Evolutionary conservation across 2,329 filamentous ascomycete genomes (phyloP).

Genomic region (Colletotrichum lentis): DNA sequence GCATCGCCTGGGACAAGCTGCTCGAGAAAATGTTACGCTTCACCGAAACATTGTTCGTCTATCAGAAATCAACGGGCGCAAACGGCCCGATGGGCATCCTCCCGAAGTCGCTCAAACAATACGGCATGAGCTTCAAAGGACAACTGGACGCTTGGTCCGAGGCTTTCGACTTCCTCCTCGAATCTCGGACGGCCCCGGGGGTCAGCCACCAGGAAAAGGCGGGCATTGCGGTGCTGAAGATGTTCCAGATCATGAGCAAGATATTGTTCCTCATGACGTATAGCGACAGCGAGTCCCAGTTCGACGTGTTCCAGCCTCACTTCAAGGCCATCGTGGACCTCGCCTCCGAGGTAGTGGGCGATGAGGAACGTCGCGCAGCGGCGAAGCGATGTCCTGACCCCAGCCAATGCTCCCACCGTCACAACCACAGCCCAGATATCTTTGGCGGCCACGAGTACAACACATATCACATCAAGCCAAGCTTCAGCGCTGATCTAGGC

Average conservation of each 20-base stretch:
- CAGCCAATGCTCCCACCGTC: constrained; percentile 54
- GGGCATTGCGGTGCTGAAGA: constrained; percentile 68
- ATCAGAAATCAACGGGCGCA: constrained; percentile 50
- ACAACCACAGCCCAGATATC: constrained; percentile 46
- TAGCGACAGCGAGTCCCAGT: constrained; percentile 64
- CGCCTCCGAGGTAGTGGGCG: constrained; percentile 66
- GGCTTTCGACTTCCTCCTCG: constrained; percentile 65
- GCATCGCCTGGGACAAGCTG: constrained; percentile 64
- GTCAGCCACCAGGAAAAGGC: constrained; percentile 65
- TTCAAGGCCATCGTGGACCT: constrained; percentile 66
- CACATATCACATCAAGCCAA: constrained; percentile 64
- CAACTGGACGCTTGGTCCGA: constrained; percentile 63
- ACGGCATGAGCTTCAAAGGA: constrained; percentile 57
- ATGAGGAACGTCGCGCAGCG: constrained; percentile 62
- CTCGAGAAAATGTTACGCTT: constrained; percentile 66
- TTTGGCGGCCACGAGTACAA: constrained; percentile 55
- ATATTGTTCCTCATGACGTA: constrained; percentile 69
- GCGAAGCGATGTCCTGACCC: constrained; percentile 56
- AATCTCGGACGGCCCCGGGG: constrained; percentile 56
- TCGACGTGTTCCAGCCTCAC: constrained; percentile 61
- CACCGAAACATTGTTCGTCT: constrained; percentile 62
- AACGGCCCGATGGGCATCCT: constrained; percentile 63
- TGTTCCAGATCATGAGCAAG: constrained; percentile 66
- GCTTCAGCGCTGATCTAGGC: constrained; percentile 70
- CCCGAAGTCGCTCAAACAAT: constrained; percentile 57